A percentile compares a stretch with the other conserved stretches of the same genome.
Conservation (phyloP, 1,284 basidiomycete genomes). For the Takashimella koratensis region DNA sequence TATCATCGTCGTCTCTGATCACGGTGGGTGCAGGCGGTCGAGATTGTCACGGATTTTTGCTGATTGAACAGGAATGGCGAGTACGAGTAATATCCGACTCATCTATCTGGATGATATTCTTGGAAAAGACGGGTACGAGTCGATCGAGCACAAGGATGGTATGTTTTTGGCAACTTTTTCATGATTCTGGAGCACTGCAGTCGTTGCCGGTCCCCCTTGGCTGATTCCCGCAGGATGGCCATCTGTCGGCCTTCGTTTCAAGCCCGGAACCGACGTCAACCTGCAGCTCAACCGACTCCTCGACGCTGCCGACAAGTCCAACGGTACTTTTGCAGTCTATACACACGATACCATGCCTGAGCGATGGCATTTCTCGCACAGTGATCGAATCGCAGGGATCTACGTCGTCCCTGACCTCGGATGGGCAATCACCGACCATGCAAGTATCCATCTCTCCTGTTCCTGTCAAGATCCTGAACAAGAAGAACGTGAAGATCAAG, state of each 20-base stretch:
- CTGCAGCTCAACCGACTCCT: conserved; percentile 57
- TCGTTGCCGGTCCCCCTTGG: no score
- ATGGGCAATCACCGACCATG: conserved; percentile 62
- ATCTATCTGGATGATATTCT: conserved; percentile 80
- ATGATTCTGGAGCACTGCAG: no score
- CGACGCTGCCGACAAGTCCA: conserved; percentile 54
- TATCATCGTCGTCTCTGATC: conserved; percentile 84
- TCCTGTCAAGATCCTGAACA: no score
- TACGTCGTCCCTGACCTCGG: conserved; percentile 76
- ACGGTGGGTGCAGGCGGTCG: conserved; percentile 52
- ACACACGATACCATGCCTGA: conserved; percentile 75
- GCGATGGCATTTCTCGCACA: conserved; percentile 68
- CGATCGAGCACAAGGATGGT: conserved; percentile 71
- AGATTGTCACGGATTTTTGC: background rate
- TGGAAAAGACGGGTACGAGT: conserved; percentile 60
- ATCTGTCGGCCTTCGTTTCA: conserved; percentile 74
- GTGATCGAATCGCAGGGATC: conserved; percentile 76
- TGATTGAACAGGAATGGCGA: conserved; percentile 63
- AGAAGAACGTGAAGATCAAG: no score
- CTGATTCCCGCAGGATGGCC: conserved; percentile 65
- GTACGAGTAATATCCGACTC: conserved; percentile 68
- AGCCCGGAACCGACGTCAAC: conserved; percentile 56
- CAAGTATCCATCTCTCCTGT: conserved; percentile 14
- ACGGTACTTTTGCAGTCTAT: conserved; percentile 69
- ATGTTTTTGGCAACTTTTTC: no score